Evolutionary conservation across 2,329 filamentous ascomycete species (phyloP).

Genomic region (Aspergillus fijiensis): DNA sequence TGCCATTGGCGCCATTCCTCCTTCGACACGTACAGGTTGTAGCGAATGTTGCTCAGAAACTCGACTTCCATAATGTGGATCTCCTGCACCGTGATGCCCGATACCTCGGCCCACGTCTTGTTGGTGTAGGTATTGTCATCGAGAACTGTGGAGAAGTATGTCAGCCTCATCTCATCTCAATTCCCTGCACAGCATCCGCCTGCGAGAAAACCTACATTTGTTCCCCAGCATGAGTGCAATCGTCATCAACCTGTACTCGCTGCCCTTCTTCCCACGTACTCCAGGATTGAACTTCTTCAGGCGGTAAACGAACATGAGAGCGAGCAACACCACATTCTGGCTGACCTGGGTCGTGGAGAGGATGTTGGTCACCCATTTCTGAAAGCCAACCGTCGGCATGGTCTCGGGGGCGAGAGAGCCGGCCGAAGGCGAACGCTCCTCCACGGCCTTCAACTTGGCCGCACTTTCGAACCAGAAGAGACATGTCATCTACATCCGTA

Average conservation of each 20-base stretch:
- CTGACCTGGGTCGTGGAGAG: slow-evolving; percentile 93
- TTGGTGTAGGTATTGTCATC: slow-evolving; percentile 99
- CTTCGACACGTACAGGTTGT: slow-evolving; percentile 83
- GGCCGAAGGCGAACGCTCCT: slow-evolving; percentile 53
- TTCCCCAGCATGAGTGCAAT: slow-evolving; percentile 97
- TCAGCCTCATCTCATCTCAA: background rate
- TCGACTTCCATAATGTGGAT: slow-evolving; percentile 99
- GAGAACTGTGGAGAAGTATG: slow-evolving; percentile 59
- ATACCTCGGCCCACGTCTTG: slow-evolving; percentile 99
- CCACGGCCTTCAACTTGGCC: slow-evolving; percentile 72
- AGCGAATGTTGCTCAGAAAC: slow-evolving; percentile 97
- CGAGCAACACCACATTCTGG: slow-evolving; percentile 88
- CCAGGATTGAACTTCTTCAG: slow-evolving; percentile 85
- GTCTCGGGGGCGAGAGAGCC: slow-evolving; percentile 67
- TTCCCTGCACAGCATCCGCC: background rate
- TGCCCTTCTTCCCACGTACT: slow-evolving; percentile 87
- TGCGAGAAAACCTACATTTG: slow-evolving; percentile 64
- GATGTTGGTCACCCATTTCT: slow-evolving; percentile 90
- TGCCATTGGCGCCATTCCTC: slow-evolving; percentile 88
- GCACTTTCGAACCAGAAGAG: slow-evolving; percentile 97
- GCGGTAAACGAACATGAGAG: slow-evolving; percentile 87
- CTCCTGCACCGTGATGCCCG: slow-evolving; percentile 86
- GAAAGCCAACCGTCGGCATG: slow-evolving; percentile 74
- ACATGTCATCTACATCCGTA: slow-evolving; percentile 73
- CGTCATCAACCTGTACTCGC: slow-evolving; percentile 88